These are phyloP conservation scores for Butyriboletus loyo DNA, from an alignment of 768 basidiomycete species.

Conservation along the genomic window DNA sequence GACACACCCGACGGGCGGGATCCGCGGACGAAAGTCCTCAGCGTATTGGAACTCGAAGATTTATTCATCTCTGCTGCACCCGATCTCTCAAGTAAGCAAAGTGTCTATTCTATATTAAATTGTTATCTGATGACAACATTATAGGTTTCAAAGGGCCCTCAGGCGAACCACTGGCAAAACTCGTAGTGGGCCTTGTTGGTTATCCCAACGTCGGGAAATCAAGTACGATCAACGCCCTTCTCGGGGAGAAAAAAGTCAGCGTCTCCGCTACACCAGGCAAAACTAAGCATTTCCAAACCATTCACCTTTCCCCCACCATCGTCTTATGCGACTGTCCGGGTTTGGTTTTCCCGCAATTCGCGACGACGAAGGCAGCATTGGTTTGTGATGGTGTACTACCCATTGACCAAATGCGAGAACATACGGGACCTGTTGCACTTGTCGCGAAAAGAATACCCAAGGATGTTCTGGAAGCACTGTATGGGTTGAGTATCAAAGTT, in stretches of 20 bases:
- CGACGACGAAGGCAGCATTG: constrained; percentile 92
- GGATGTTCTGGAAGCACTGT: constrained; percentile 82
- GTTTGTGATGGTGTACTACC: constrained; percentile 96
- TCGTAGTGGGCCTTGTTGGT: constrained; percentile 89
- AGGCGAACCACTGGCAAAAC: constrained; percentile 57
- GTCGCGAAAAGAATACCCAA: constrained; percentile 77
- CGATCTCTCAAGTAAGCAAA: constrained; percentile 56
- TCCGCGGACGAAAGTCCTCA: constrained; percentile 71
- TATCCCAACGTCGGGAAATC: constrained; percentile 99
- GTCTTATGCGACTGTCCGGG: constrained; percentile 97
- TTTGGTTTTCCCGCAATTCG: constrained; percentile 97
- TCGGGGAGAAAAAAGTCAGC: constrained; percentile 97
- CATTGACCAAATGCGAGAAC: constrained; percentile 95
- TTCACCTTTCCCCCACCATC: constrained; percentile 84
- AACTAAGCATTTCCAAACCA: constrained; percentile 99
- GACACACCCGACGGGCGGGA: constrained; percentile 52
- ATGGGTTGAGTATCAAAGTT: constrained; percentile 76
- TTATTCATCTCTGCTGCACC: constrained; percentile 74
- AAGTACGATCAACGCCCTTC: constrained; percentile 92
- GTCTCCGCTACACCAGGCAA: constrained; percentile 98
- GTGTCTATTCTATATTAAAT: not conserved
- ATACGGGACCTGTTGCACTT: constrained; percentile 79
- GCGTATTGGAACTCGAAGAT: constrained; percentile 84
- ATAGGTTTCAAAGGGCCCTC: constrained; percentile 59
- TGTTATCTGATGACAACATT: constrained; percentile 3